Evolutionary conservation across 768 basidiomycete genomes (phyloP).

Genomic region (Fomitopsis pulvina): DNA sequence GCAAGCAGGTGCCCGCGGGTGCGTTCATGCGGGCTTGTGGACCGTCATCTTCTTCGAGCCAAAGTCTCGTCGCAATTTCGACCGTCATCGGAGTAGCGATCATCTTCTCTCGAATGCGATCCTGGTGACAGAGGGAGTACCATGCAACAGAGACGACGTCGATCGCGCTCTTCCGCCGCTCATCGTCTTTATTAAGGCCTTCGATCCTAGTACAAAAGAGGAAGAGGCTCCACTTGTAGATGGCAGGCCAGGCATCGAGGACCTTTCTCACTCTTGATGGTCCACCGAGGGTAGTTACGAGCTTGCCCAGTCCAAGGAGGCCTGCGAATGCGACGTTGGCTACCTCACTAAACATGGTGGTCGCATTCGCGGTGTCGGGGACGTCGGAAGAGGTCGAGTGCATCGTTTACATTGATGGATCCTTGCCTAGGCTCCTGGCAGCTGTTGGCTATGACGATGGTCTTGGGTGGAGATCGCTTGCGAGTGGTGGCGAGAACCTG

Average conservation of each 20-base stretch:
- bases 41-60: conserved; percentile 30
- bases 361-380: too few species aligned
- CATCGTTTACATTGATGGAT: too few species aligned
- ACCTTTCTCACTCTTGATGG: conserved; percentile 18
- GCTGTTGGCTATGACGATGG: too few species aligned
- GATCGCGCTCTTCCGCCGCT: conserved; percentile 17
- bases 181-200: conserved; percentile 8
- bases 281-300: conserved; percentile 19
- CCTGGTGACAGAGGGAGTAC: conserved; percentile 24
- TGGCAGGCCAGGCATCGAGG: conserved; percentile 27
- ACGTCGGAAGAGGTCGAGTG: too few species aligned
- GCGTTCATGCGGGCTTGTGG: conserved; percentile 16
- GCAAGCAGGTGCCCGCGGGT: conserved; percentile 25
- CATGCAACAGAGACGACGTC: conserved; percentile 25
- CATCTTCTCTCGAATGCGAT: conserved; percentile 24
- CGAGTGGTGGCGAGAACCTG: too few species aligned
- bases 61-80: conserved; percentile 30
- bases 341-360: conserved; percentile 2
- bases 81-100: conserved; percentile 25
- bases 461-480: too few species aligned
- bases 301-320: conserved; percentile 28
- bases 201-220: conserved; percentile 24
- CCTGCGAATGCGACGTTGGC: conserved; percentile 26
- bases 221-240: conserved; percentile 32
- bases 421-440: too few species aligned